phyloP scores from a whole-genome alignment of 2,329 filamentous ascomycete species.

The Thielaviopsis ethacetica region DNA sequence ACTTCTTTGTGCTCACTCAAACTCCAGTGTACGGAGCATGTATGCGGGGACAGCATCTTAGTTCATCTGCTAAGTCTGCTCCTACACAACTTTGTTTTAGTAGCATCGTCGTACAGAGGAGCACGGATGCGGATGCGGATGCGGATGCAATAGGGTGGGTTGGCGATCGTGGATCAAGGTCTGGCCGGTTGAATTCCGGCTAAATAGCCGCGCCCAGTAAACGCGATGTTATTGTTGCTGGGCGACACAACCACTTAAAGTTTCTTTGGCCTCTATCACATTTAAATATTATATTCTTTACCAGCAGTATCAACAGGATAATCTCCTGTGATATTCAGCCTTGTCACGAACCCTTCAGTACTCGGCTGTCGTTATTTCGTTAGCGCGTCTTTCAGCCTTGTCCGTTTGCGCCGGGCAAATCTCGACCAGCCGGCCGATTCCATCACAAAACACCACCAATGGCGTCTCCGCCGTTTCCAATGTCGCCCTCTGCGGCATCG shows the following conservation, averaged over 20 bases:
- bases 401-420: background rate
- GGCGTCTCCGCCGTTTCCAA: conserved; percentile 39
- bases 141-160: background rate
- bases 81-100: background rate
- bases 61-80: background rate
- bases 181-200: background rate
- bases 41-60: background rate
- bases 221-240: background rate
- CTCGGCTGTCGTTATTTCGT: background rate
- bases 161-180: background rate
- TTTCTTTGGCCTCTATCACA: background rate
- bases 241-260: background rate
- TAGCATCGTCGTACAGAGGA: background rate
- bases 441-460: conserved; percentile 19
- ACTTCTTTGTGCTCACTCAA: background rate
- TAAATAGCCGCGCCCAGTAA: background rate
- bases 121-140: background rate
- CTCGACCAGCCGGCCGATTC: background rate
- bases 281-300: background rate
- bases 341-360: background rate
- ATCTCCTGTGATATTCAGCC: background rate
- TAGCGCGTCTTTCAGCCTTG: background rate
- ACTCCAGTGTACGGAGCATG: background rate
- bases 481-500: conserved; percentile 37
- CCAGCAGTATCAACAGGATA: background rate